Evolutionary conservation across 768 basidiomycete genomes (phyloP).

Genomic region (Wakefieldia striispora): DNA sequence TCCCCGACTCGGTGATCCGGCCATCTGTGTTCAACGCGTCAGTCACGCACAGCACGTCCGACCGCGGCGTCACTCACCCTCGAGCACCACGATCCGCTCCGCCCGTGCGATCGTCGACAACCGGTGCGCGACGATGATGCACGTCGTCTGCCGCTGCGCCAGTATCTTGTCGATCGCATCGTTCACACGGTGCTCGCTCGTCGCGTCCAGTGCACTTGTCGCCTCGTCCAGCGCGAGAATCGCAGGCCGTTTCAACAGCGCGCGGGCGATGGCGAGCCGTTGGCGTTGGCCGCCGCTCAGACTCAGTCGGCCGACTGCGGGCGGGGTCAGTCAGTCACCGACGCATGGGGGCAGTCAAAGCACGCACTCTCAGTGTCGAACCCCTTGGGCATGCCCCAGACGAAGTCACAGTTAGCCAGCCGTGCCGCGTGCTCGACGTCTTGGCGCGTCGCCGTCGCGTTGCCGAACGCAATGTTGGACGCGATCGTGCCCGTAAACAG

Average conservation of each 20-base stretch:
- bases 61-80: slow-evolving; percentile 51
- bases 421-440: slow-evolving; percentile 87
- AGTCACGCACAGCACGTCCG: background rate
- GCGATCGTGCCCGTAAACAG: slow-evolving; percentile 93
- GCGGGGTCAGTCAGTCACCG: slow-evolving; percentile 22
- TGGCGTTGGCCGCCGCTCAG: slow-evolving; percentile 72
- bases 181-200: slow-evolving; percentile 81
- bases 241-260: slow-evolving; percentile 83
- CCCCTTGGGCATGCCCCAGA: slow-evolving; percentile 91
- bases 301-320: slow-evolving; percentile 27
- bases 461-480: slow-evolving; percentile 91
- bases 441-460: slow-evolving; percentile 67
- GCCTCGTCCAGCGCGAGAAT: slow-evolving; percentile 91
- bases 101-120: slow-evolving; percentile 88
- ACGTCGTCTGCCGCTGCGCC: slow-evolving; percentile 75
- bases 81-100: slow-evolving; percentile 86
- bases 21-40: slow-evolving; percentile 49
- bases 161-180: slow-evolving; percentile 90
- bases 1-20: slow-evolving; percentile 76
- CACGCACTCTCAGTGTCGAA: slow-evolving; percentile 87
- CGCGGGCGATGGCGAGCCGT: slow-evolving; percentile 80
- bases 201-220: slow-evolving; percentile 84
- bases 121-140: slow-evolving; percentile 86
- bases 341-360: slow-evolving; percentile 33
- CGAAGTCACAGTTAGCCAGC: slow-evolving; percentile 93